Conservation (phyloP, 768 basidiomycete species). For the Calocera cornea region DNA sequence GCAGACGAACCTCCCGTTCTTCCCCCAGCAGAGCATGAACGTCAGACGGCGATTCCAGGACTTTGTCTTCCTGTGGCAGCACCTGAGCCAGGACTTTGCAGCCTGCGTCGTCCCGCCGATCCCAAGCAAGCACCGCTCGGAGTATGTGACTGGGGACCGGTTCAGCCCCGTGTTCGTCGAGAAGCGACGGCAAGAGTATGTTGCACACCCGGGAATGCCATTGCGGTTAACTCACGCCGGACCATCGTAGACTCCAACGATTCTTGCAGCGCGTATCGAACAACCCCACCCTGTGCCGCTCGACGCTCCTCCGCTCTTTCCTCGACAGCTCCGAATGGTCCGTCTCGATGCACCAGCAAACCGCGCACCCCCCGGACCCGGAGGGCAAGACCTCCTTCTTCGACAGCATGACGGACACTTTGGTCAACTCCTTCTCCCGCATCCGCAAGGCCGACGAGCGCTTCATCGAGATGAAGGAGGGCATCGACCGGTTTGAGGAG, state of each 20-base stretch:
- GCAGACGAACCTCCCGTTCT: conserved; percentile 84
- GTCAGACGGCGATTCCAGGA: conserved; percentile 88
- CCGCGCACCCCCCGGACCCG: conserved; percentile 81
- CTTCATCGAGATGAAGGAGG: conserved; percentile 82
- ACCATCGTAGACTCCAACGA: conserved; percentile 57
- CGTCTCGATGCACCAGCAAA: conserved; percentile 92
- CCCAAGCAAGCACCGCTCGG: conserved; percentile 91
- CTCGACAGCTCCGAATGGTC: conserved; percentile 99
- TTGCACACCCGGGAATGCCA: not conserved
- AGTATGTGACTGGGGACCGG: conserved; percentile 94
- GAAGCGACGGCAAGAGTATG: conserved; percentile 73
- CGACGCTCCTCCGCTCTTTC: conserved; percentile 83
- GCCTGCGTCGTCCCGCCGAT: conserved; percentile 96
- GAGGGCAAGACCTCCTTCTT: conserved; percentile 69
- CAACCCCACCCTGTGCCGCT: conserved; percentile 87
- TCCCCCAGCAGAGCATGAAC: conserved; percentile 58
- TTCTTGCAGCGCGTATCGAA: conserved; percentile 83
- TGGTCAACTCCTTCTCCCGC: conserved; percentile 88
- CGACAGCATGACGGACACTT: conserved; percentile 90
- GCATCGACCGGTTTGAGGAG: conserved; percentile 92
- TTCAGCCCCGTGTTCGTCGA: conserved; percentile 98
- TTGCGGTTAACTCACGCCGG: conserved; percentile 8
- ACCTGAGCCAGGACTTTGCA: conserved; percentile 82
- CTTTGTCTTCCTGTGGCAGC: conserved; percentile 84
- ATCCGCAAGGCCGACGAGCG: conserved; percentile 96